These are phyloP conservation scores for Apiospora koreana DNA, from an alignment of 2,329 filamentous ascomycete species.

Conservation along the genomic window DNA sequence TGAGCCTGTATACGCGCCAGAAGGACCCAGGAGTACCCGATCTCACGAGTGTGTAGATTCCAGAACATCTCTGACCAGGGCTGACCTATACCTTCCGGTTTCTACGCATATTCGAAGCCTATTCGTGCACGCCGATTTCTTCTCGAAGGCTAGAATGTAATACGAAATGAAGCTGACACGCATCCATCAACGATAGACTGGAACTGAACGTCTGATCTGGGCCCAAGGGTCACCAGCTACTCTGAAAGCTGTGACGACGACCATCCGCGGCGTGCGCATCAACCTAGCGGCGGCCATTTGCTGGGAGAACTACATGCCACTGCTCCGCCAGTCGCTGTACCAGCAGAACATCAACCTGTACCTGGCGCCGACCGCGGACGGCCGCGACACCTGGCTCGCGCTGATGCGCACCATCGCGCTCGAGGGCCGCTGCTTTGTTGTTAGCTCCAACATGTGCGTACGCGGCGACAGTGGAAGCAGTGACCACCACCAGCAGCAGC, in stretches of 20 bases:
- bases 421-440: conserved; percentile 83
- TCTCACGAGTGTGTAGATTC: background rate
- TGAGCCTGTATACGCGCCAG: background rate
- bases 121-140: background rate
- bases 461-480: conserved; percentile 54
- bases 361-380: conserved; percentile 87
- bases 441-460: conserved; percentile 84
- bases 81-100: background rate
- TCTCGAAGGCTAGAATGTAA: background rate
- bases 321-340: conserved; percentile 82
- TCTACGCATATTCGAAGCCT: background rate
- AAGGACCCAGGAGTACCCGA: background rate
- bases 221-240: conserved; percentile 81
- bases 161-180: background rate
- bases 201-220: conserved; percentile 82
- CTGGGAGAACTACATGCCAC: conserved; percentile 84
- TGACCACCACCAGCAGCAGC: conserved; percentile 47
- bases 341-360: conserved; percentile 90
- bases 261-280: conserved; percentile 75
- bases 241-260: conserved; percentile 75
- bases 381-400: conserved; percentile 76
- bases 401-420: conserved; percentile 80
- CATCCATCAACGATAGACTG: conserved; percentile 55
- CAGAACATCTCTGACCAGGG: too few relatives aligned
- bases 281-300: conserved; percentile 88